Evolutionary conservation across 805 yeast species (phyloP).

Genomic region (Starmerella ratchasimensis): DNA sequence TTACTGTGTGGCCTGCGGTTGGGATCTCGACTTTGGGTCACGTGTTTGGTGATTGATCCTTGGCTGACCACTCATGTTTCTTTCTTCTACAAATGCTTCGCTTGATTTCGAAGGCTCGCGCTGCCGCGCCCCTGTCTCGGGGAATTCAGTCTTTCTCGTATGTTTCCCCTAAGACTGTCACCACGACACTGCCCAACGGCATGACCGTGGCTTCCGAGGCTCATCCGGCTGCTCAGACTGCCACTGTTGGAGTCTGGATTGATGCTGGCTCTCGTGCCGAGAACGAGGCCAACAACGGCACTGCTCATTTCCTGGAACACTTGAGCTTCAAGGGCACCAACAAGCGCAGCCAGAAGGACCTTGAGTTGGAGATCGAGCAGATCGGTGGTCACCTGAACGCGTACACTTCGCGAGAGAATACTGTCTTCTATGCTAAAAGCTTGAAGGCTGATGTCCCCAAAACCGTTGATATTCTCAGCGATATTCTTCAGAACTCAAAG

Average conservation of each 20-base stretch:
- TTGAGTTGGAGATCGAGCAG: conserved; percentile 90
- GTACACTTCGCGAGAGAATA: conserved; percentile 95
- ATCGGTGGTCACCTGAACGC: conserved; percentile 96
- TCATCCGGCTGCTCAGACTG: conserved; percentile 78
- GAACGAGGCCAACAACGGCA: conserved; percentile 68
- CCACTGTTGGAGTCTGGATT: conserved; percentile 97
- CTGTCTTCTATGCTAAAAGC: conserved; percentile 91
- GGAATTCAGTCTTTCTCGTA: conserved; percentile 19
- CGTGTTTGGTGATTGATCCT: conserved; percentile 4
- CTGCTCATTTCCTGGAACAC: conserved; percentile 96
- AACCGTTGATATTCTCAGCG: conserved; percentile 78
- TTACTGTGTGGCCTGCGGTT: too few relatives aligned
- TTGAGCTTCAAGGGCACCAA: conserved; percentile 91
- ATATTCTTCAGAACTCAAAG: conserved; percentile 73
- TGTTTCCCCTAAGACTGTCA: conserved; percentile 37
- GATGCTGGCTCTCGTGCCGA: conserved; percentile 98
- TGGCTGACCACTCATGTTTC: conserved; percentile 18
- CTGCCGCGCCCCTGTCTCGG: conserved; percentile 16
- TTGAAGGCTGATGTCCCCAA: conserved; percentile 65
- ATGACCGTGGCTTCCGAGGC: conserved; percentile 84
- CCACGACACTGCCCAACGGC: conserved; percentile 77
- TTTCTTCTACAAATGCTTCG: conserved; percentile 15
- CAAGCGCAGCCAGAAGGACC: conserved; percentile 59
- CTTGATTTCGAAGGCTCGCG: conserved; percentile 17
- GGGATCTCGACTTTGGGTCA: too few relatives aligned